Evolutionary conservation across 2,329 filamentous ascomycete species (phyloP).

Genomic region (Tolypocladium capitatum): DNA sequence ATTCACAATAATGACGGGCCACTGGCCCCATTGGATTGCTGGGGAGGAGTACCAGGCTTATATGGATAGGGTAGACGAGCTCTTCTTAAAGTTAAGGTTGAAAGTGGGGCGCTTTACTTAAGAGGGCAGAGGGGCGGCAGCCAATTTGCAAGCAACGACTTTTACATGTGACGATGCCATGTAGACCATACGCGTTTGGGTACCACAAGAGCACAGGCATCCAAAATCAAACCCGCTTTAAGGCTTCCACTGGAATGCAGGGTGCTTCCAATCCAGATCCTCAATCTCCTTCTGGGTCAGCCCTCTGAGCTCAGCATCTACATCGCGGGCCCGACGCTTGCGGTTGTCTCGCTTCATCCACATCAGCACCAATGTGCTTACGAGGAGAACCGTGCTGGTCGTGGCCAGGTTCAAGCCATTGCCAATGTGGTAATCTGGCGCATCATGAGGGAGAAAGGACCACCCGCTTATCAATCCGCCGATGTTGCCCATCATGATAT

Average conservation of each 20-base stretch:
- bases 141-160: too few species aligned
- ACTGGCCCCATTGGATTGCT: too few species aligned
- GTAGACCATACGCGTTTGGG: neutral
- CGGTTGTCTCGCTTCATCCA: constrained; percentile 54
- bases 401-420: constrained; percentile 59
- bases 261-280: constrained; percentile 54
- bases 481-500: constrained; percentile 60
- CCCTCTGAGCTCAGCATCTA: constrained; percentile 35
- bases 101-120: too few species aligned
- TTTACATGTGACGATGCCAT: neutral
- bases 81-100: too few species aligned
- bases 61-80: too few species aligned
- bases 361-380: constrained; percentile 30
- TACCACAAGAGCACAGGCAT: neutral
- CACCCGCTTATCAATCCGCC: constrained; percentile 55
- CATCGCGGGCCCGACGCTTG: constrained; percentile 12
- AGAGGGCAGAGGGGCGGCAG: too few species aligned
- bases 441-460: constrained; percentile 50
- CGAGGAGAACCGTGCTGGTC: constrained; percentile 33
- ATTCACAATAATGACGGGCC: too few species aligned
- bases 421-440: constrained; percentile 54
- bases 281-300: constrained; percentile 38
- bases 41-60: too few species aligned
- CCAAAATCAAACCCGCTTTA: constrained; percentile 4
- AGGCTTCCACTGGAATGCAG: constrained; percentile 44